These are phyloP conservation scores for Barnettozyma wickerhamii DNA, from an alignment of 805 yeast species.

Conservation along the genomic window DNA sequence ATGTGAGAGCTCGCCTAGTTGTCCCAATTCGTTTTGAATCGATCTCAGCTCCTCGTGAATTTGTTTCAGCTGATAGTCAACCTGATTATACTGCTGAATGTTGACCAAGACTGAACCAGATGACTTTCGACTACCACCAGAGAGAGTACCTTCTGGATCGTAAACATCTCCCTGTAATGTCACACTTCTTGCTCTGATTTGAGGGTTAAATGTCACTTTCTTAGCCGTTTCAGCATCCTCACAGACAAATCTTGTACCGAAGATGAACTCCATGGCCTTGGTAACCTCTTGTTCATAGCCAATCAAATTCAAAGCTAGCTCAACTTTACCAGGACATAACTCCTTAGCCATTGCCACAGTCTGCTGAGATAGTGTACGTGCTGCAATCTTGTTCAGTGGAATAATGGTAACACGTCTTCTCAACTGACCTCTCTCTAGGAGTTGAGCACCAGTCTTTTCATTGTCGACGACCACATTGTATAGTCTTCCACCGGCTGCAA, in stretches of 20 bases:
- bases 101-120: conserved; percentile 55
- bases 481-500: conserved; percentile 89
- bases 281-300: conserved; percentile 66
- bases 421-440: conserved; percentile 74
- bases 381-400: conserved; percentile 81
- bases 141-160: conserved; percentile 93
- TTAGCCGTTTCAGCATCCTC: conserved; percentile 86
- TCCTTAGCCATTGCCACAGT: conserved; percentile 62
- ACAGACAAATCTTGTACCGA: conserved; percentile 88
- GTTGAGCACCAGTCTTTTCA: conserved; percentile 76
- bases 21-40: conserved; percentile 36
- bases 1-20: conserved; percentile 40
- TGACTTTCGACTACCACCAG: conserved; percentile 85
- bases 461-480: conserved; percentile 90
- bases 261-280: conserved; percentile 86
- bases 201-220: conserved; percentile 80
- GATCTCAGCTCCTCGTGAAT: conserved; percentile 40
- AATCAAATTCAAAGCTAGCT: conserved; percentile 79
- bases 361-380: conserved; percentile 49
- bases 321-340: conserved; percentile 81
- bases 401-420: conserved; percentile 84
- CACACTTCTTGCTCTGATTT: conserved; percentile 74
- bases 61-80: conserved; percentile 34
- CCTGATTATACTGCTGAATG: conserved; percentile 59
- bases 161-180: conserved; percentile 91